Percentiles rank a stretch among this genome's conserved stretches.
phyloP scores from a whole-genome alignment of 495 filamentous ascomycete species.

The Aspergillus heteromorphus region DNA sequence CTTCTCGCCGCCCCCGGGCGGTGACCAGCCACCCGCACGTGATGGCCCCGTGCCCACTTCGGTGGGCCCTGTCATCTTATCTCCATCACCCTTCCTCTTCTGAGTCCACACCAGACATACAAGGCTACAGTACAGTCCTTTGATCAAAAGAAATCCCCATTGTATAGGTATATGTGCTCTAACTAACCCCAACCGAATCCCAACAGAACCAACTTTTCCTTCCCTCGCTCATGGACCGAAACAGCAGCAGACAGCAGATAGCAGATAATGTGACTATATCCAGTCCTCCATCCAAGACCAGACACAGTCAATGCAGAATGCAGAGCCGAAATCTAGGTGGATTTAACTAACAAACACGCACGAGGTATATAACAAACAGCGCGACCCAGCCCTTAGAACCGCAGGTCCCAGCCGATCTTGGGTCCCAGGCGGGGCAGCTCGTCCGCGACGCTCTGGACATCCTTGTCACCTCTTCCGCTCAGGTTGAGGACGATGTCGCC shows the following conservation, averaged over 20 bases:
- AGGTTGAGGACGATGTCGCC: constrained; percentile 91
- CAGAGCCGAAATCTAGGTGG: not conserved
- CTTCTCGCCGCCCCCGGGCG: not conserved
- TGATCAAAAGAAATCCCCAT: not conserved
- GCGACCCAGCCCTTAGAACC: constrained; percentile 44
- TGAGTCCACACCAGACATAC: too few species aligned
- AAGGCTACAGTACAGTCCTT: too few species aligned
- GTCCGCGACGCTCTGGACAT: constrained; percentile 96
- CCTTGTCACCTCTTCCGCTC: constrained; percentile 91
- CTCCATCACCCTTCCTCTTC: too few species aligned
- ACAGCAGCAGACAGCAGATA: not conserved
- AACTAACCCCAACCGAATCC: not conserved
- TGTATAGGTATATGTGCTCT: not conserved
- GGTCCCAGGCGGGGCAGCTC: constrained; percentile 86
- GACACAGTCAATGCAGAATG: not conserved
- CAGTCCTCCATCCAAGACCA: not conserved
- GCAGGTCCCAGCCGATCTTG: constrained; percentile 91
- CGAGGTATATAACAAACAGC: not conserved
- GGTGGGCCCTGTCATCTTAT: too few species aligned
- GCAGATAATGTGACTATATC: not conserved
- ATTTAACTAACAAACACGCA: not conserved
- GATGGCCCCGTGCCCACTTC: not conserved
- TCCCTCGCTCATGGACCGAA: not conserved
- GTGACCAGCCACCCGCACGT: constrained; percentile 1
- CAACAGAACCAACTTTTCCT: not conserved